These are phyloP conservation scores for Monosporascus sp. DNA, from an alignment of 2,329 filamentous ascomycete genomes.

Conservation along the genomic window DNA sequence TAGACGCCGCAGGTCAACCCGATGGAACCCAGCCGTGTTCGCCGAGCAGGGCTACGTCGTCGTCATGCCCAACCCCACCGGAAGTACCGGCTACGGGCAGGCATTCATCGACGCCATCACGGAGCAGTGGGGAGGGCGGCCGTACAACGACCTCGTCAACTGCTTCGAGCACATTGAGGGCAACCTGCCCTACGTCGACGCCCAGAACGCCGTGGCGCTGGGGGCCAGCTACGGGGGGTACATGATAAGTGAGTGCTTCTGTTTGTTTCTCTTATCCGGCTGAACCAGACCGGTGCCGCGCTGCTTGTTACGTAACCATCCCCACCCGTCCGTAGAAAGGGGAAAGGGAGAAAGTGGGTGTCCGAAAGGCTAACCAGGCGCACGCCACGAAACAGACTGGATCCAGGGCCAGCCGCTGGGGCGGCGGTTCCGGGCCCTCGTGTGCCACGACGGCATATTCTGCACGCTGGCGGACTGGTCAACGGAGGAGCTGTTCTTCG, in stretches of 20 bases:
- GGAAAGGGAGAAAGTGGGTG: not conserved
- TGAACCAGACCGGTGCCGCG: constrained; percentile 9
- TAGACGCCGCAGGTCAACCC: constrained; percentile 35
- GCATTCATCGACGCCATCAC: constrained; percentile 70
- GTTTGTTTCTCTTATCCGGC: constrained; percentile 11
- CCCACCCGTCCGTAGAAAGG: too few species aligned
- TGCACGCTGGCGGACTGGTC: constrained; percentile 61
- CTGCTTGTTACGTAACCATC: too few species aligned
- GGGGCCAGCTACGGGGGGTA: constrained; percentile 73
- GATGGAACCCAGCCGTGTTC: constrained; percentile 84
- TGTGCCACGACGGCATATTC: constrained; percentile 85
- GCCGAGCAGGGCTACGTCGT: constrained; percentile 85
- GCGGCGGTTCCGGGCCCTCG: constrained; percentile 79
- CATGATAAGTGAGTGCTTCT: constrained; percentile 58
- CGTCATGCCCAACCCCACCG: constrained; percentile 77
- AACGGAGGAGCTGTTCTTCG: constrained; percentile 67
- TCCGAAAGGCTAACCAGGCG: constrained; percentile 10
- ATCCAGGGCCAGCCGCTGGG: constrained; percentile 83
- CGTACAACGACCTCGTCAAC: constrained; percentile 76
- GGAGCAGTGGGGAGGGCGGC: constrained; percentile 77
- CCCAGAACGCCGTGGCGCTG: constrained; percentile 62
- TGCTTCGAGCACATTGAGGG: constrained; percentile 69
- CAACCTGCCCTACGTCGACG: constrained; percentile 65
- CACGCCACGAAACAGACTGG: constrained; percentile 57
- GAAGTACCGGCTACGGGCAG: constrained; percentile 78